These are phyloP conservation scores for Fraxinus paxiana DNA, from an alignment of 305 asterid genomes.

Conservation along the genomic window DNA sequence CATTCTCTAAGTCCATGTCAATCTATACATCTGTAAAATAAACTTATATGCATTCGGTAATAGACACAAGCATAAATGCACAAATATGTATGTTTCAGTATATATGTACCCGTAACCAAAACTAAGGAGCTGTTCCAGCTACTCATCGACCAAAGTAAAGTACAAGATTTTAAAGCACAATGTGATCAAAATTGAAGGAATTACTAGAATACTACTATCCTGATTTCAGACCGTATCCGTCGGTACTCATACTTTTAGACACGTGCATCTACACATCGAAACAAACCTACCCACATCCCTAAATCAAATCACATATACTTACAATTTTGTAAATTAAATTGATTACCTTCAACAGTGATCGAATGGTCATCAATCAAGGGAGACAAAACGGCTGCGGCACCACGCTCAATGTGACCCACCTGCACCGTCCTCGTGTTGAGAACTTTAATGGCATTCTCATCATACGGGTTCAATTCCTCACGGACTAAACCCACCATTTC, in stretches of 20 bases:
- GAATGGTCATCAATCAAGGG: constrained; percentile 53
- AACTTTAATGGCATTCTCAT: constrained; percentile 67
- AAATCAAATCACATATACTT: neutral
- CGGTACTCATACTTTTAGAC: neutral
- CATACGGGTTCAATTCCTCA: constrained; percentile 58
- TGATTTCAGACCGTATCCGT: neutral
- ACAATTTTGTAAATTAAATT: neutral
- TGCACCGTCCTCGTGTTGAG: constrained; percentile 57
- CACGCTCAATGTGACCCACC: constrained; percentile 68
- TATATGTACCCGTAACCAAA: neutral
- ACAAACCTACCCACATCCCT: neutral
- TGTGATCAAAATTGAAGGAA: constrained; percentile 2
- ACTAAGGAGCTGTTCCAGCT: neutral
- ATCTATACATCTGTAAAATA: neutral
- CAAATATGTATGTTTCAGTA: neutral
- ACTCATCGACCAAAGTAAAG: neutral
- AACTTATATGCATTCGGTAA: neutral
- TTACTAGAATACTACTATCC: neutral
- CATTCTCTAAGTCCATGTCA: neutral
- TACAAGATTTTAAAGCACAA: neutral
- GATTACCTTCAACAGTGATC: constrained; percentile 57
- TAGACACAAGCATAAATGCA: neutral
- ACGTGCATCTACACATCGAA: neutral
- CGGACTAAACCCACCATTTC: constrained; percentile 75
- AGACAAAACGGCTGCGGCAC: constrained; percentile 60